phyloP scores from a whole-genome alignment of 2,329 filamentous ascomycete genomes.

The Aspergillus piperis region DNA sequence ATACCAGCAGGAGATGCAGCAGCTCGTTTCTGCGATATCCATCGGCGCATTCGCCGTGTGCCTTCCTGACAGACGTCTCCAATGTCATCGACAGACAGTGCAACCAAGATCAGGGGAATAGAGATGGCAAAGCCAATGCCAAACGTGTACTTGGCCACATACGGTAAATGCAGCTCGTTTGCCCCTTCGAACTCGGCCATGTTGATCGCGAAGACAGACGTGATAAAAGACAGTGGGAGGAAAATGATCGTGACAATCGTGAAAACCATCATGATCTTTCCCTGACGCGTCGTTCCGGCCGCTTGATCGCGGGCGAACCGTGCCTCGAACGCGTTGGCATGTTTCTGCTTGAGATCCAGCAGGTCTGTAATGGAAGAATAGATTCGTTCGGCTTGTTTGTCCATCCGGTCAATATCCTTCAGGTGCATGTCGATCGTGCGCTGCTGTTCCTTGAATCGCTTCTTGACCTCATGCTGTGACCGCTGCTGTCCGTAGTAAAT shows the following conservation, averaged over 20 bases:
- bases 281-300: slow-evolving; percentile 59
- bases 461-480: slow-evolving; percentile 53
- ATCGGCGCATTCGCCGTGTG: slow-evolving; percentile 25
- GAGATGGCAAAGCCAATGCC: slow-evolving; percentile 57
- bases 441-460: slow-evolving; percentile 58
- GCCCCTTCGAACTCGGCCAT: slow-evolving; percentile 46
- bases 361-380: slow-evolving; percentile 63
- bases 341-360: slow-evolving; percentile 69
- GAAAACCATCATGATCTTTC: slow-evolving; percentile 60
- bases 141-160: slow-evolving; percentile 59
- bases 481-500: slow-evolving; percentile 37
- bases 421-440: slow-evolving; percentile 60
- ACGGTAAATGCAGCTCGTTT: slow-evolving; percentile 47
- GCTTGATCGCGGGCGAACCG: slow-evolving; percentile 61
- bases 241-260: slow-evolving; percentile 63
- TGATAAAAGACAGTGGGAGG: slow-evolving; percentile 57
- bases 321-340: slow-evolving; percentile 67
- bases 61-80: slow-evolving; percentile 33
- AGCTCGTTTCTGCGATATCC: slow-evolving; percentile 21
- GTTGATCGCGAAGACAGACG: slow-evolving; percentile 58
- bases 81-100: slow-evolving; percentile 49
- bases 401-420: slow-evolving; percentile 65
- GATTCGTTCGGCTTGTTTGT: slow-evolving; percentile 61
- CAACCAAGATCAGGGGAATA: slow-evolving; percentile 52
- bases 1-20: not conserved